Evolutionary conservation across 2,329 filamentous ascomycete genomes (phyloP), one percentile per base, ranked within the genome.

Genomic region (Aspergillus sclerotialis): DNA sequence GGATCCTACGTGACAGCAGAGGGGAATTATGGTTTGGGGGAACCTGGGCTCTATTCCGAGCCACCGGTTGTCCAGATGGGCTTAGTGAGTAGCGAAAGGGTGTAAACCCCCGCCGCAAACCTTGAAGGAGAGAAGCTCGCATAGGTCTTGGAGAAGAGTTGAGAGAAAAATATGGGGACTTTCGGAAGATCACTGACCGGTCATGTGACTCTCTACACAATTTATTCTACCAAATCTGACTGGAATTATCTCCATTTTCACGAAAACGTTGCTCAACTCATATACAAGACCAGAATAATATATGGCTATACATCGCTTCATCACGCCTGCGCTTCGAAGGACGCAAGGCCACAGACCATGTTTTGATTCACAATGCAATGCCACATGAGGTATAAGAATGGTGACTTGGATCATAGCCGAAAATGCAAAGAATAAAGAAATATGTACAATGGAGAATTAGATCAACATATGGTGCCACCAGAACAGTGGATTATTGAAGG

Each of bases 71-170:
- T 23, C 28, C 28, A 29, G 16, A 30, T 35, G 16, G 37, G 25
- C 27, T 30, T 36, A 44, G n/a, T n/a, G n/a, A n/a, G n/a, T n/a
- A n/a, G n/a, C n/a, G n/a, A n/a, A n/a, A n/a, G n/a, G n/a, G n/a
- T n/a, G n/a, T n/a, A n/a, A n/a, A n/a, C n/a, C n/a, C 56, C 56
- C 56, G 45, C 35, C 45, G 48, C 36, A 53, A 34, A 29, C 38
- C 26, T 37, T 42, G 43, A 34, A 38, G 29, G 18, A 28, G 31
- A 43, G 35, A 39, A 36, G 40, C 41, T 49, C 54, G 56, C 58
- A 62, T 62, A 27, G 30, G 15, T 16, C 30, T 24, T 28, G 35
- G 21, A 13, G 27, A 17, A 40, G 25, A 13, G 12, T n/a, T 17
- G 29, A 31, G 17, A 24, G 8, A 29, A 30, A 9, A n/a, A 9